Evolutionary conservation across 306 rosid genomes (phyloP).

Genomic region (Amphicarpaea edgeworthii): DNA sequence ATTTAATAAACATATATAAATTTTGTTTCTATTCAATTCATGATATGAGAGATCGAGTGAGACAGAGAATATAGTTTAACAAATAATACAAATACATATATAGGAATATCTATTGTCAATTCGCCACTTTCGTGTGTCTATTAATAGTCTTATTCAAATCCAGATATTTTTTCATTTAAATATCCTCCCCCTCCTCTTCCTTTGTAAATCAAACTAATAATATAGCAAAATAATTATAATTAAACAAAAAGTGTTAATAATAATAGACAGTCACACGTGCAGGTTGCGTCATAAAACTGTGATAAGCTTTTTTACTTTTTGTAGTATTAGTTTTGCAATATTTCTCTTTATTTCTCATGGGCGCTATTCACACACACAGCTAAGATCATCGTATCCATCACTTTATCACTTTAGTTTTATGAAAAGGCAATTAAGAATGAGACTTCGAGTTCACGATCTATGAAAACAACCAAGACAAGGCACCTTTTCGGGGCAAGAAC

Average conservation of each 20-base stretch:
- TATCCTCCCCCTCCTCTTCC: background rate
- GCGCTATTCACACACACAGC: background rate
- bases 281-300: background rate
- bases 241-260: background rate
- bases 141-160: background rate
- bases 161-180: background rate
- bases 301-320: background rate
- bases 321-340: background rate
- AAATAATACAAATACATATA: background rate
- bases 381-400: background rate
- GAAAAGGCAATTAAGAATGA: conserved; percentile 9
- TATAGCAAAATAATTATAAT: background rate
- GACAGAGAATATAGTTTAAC: background rate
- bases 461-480: background rate
- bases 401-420: background rate
- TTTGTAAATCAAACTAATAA: background rate
- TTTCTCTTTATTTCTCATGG: background rate
- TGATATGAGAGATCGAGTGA: background rate
- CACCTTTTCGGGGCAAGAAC: background rate
- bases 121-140: background rate
- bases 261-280: background rate
- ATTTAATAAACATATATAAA: background rate
- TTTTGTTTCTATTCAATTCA: background rate
- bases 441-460: background rate
- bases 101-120: background rate